Base-by-base conservation (phyloP, 768 basidiomycete genomes). In the Pulveroboletus sp. region DNA sequence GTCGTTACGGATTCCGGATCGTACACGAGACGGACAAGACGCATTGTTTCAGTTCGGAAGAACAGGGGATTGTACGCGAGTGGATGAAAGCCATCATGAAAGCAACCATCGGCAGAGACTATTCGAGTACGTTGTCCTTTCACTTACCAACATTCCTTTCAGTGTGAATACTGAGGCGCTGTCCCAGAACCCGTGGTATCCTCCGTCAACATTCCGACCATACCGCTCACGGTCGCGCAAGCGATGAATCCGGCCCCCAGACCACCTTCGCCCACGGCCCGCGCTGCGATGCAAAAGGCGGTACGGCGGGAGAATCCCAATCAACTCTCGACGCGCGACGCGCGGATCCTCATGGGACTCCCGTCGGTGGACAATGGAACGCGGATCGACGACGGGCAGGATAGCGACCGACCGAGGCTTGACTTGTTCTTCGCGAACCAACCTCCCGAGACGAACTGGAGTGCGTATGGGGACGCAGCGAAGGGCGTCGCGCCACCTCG, bases 61-160 rank as follows among this genome's bases (percentile, higher is more conserved):
- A 97, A 62, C 90, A 92, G 68, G 61, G 71, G 1, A 70, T 82
- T 31, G 78, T 96, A 41, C 82, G 96, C n/a, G 92, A 92, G 56
- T 98, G 96, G 95, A 98, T 98, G 96, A 99, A 98, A 73, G 92
- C 94, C 8, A 82, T 99, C 57, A 97, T 98, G 92, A 99, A 98
- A 67, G 92, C 95, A 3, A 97, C 95, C 12, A 99, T 99, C 58
- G 86, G 82, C 9, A 76, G 96, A 48, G 96, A 98, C 65, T 97
- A 94, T 63, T 79, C 86, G 9, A 87, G 93, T 94, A 60, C 32
- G 86, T 75, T 26, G 1, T 30, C 9, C 24, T n/a, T 27, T 11
- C n/a, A n/a, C n/a, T n/a, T n/a, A n/a, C n/a, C n/a, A n/a, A n/a
- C n/a, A n/a, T n/a, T n/a, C n/a, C n/a, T n/a, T n/a, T n/a, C n/a